A percentile compares a stretch with the other conserved stretches of the same genome.
Evolutionary conservation across 2,329 filamentous ascomycete genomes (phyloP).

Genomic region (Venturia effusa): DNA sequence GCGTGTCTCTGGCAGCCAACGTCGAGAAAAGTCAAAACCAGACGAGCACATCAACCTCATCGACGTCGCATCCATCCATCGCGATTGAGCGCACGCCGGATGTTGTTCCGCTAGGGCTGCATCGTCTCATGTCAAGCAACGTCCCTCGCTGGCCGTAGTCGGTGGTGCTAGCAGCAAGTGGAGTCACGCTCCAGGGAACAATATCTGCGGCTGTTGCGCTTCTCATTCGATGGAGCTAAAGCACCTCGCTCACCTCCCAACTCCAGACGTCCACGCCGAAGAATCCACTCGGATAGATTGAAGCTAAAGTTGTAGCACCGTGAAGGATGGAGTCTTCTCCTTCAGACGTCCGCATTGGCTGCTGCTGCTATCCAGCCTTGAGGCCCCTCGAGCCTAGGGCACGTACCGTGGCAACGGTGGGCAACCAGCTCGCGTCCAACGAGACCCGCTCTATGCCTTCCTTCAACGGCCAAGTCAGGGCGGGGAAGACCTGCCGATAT

Average conservation of each 20-base stretch:
- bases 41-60: background rate
- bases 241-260: background rate
- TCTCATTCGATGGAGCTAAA: background rate
- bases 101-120: background rate
- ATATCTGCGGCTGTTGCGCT: slow-evolving; percentile 2
- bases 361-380: background rate
- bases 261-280: background rate
- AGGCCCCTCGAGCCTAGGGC: background rate
- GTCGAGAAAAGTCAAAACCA: background rate
- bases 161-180: background rate
- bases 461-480: background rate
- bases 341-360: background rate
- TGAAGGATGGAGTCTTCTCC: background rate
- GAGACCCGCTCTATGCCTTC: background rate
- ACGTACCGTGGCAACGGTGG: background rate
- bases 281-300: background rate
- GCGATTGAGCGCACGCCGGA: background rate
- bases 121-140: background rate
- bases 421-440: background rate
- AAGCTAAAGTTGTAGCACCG: background rate
- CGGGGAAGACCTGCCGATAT: background rate
- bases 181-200: background rate
- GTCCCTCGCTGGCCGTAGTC: background rate
- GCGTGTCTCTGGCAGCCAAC: background rate
- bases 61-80: background rate